Conservation (phyloP, 225 moss, liverwort and hornwort species). For the Physcomitrellopsis africana region DNA sequence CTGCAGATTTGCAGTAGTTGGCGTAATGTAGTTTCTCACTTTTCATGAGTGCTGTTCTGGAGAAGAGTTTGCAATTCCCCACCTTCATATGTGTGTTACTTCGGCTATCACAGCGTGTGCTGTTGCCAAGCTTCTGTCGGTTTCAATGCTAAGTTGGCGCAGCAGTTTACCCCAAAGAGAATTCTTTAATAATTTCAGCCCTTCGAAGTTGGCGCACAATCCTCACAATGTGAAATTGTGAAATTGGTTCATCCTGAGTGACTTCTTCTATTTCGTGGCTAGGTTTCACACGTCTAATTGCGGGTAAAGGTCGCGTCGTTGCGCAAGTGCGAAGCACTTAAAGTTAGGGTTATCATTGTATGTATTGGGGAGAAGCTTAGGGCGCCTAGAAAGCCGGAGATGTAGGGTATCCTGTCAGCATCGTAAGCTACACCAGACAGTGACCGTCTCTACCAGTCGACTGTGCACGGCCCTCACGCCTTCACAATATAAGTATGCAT, state of each 20-base stretch:
- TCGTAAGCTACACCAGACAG: background rate
- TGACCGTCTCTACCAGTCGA: conserved; percentile 25
- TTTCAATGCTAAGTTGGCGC: too few species aligned
- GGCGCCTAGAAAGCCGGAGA: background rate
- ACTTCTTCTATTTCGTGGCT: background rate
- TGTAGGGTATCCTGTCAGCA: conserved; percentile 21
- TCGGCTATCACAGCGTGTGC: too few species aligned
- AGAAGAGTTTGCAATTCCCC: too few species aligned
- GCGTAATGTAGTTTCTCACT: too few species aligned
- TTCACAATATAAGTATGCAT: background rate
- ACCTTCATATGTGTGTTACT: too few species aligned
- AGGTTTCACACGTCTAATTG: background rate
- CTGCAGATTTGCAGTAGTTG: too few species aligned
- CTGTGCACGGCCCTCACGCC: background rate
- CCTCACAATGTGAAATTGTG: too few species aligned
- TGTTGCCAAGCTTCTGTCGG: too few species aligned
- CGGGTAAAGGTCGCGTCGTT: background rate
- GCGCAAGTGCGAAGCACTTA: background rate
- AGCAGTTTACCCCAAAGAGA: too few species aligned
- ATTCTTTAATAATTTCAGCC: too few species aligned
- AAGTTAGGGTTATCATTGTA: conserved; percentile 31
- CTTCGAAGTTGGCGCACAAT: too few species aligned
- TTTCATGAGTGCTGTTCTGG: too few species aligned
- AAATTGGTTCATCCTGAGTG: background rate
- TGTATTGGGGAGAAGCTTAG: conserved; percentile 15